Base-by-base conservation (phyloP, 805 yeast species). In the Yamadazyma insecticola region DNA sequence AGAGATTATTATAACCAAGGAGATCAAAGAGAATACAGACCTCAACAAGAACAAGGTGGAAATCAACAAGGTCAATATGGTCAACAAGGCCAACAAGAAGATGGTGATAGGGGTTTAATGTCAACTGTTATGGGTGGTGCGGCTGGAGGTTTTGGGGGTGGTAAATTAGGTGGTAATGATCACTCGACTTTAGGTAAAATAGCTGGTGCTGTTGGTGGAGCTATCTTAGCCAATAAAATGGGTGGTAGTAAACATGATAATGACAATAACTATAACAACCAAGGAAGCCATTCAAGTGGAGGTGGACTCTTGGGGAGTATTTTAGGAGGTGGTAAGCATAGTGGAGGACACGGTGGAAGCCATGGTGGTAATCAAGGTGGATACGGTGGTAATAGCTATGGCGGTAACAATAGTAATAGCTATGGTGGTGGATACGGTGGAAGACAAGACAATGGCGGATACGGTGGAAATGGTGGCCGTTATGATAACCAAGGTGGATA, bases 191-290 rank as follows among this genome's bases (percentile, higher is more conserved):
- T 72, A 14, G 72, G 74, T 29, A 67, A 68, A 29, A 51, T 71
- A 34, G 64, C 63, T 18, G 81, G 81, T 51, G 78, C 74, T 24
- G 37, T 75, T 37, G 70, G 62, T 18, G 81, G 81, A 51, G 79
- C 78, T 6, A 41, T 72, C 33, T 60, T 63, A 16, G 79, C 76
- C 28, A 66, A 74, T 57, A 70, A 74, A 53, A 40, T 63, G 20
- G 72, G 67, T 45, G 64, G 70, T 45, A 47, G 43, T n/a, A n/a
- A n/a, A n/a, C n/a, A n/a, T n/a, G n/a, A n/a, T n/a, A 26, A 46
- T 50, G 66, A 64, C 36, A 15, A 27, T 16, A 41, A 55, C 19
- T 42, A 44, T 26, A 39, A 50, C 26, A 39, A 50, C 12, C 29
- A 38, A 13, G 25, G 29, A 4, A 19, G 12, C 9, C 15, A 22